Base-by-base conservation (phyloP, 129 eudicot genomes). In the Chrysanthemum lavandulifolium region DNA sequence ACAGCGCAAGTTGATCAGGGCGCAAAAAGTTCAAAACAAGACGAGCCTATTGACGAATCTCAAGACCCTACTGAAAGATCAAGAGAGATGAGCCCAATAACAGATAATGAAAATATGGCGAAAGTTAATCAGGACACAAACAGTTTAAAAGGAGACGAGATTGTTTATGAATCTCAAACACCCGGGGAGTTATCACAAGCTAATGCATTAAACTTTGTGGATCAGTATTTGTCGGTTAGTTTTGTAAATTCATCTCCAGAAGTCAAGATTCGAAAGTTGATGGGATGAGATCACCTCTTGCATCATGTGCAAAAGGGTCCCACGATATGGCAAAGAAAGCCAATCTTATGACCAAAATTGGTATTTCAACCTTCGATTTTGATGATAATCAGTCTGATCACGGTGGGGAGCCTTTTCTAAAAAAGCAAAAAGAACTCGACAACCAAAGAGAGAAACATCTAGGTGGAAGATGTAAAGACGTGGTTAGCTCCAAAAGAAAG, bases 131-230 rank as follows among this genome's bases (percentile, higher is more conserved):
- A 40, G 7, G 10, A 40, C 47, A 40, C 10, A 7, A 40, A 40
- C 47, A 40, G 2, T 40, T 40, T 40, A 40, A 40, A 40, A 40
- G 10, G 47, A 40, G 47, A 40, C 47, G 10, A 40, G 47, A 40
- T 40, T 7, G 47, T 40, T 6, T 40, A 40, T 40, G 47, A 40
- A 40, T 40, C 47, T 40, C 10, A 40, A 40, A 40, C 47, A 40
- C 47, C 47, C 10, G 83, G 81, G 76, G 94, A 85, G 50, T 59
- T 72, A 62, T 80, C 94, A 65, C 76, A 83, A 65, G 83, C 82
- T 45, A 68, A 78, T 53, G 94, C 94, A 18, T 85, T 89, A 69
- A 74, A 62, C 15, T 86, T 86, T 74, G 91, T 92, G 68, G 96
- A 92, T 76, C 89, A 76, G 48, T 92, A 69, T 80, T 70, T 92